A percentile compares a stretch with the other conserved stretches of the same genome.
These are phyloP conservation scores for Leishmania aethiopica DNA, from an alignment of 208 protist genomes.

Conservation along the genomic window DNA sequence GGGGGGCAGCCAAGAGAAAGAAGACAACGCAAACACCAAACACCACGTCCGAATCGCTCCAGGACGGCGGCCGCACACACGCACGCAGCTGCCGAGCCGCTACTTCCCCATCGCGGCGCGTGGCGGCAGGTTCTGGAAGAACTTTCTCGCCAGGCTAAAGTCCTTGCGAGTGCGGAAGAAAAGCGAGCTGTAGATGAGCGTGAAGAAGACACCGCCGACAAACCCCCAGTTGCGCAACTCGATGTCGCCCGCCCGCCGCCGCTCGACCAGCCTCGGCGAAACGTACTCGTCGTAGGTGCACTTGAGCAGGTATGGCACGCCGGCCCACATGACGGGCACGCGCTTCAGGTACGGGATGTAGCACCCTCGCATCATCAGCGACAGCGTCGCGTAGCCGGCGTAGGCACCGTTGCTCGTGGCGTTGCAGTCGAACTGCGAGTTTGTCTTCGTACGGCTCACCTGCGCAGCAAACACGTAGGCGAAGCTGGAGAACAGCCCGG, in stretches of 20 bases:
- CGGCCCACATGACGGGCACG: slow-evolving; percentile 48
- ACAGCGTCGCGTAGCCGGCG: slow-evolving; percentile 71
- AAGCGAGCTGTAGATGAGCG: slow-evolving; percentile 70
- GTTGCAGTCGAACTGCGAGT: slow-evolving; percentile 61
- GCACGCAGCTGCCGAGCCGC: background rate
- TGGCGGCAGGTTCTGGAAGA: slow-evolving; percentile 39
- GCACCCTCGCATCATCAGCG: slow-evolving; percentile 64
- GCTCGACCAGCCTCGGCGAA: slow-evolving; percentile 60
- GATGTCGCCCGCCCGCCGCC: slow-evolving; percentile 45
- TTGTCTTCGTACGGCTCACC: slow-evolving; percentile 48
- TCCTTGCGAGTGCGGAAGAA: slow-evolving; percentile 65
- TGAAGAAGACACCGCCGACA: slow-evolving; percentile 83
- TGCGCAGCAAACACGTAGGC: slow-evolving; percentile 77
- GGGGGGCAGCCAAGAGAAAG: background rate
- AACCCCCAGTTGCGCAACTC: slow-evolving; percentile 86
- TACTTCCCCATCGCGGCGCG: background rate
- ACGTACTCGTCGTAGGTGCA: slow-evolving; percentile 87
- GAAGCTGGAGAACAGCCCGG: slow-evolving; percentile 83
- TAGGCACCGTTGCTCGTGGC: slow-evolving; percentile 81
- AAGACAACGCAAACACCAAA: background rate
- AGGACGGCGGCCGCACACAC: background rate
- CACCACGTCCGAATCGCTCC: background rate
- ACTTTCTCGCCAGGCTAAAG: slow-evolving; percentile 30
- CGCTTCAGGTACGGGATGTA: slow-evolving; percentile 66
- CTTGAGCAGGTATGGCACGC: slow-evolving; percentile 65